phyloP scores from a whole-genome alignment of 148 eudicot genomes.

The Cornus kousa region DNA sequence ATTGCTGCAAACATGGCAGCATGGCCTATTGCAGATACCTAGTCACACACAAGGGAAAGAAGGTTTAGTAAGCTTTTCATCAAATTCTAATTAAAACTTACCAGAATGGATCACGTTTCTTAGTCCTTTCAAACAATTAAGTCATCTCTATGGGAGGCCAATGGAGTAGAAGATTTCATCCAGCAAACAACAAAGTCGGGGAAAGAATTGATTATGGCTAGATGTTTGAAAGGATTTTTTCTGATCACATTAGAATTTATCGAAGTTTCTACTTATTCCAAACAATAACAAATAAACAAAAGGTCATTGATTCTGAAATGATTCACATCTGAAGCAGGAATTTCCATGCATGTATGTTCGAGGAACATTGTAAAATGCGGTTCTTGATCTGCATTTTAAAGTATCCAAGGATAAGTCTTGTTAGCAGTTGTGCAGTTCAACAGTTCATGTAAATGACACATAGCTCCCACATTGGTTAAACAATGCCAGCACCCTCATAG shows the following conservation, averaged over 20 bases:
- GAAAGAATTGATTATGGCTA: not conserved
- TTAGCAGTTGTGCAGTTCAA: not conserved
- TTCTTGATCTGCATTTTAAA: too few relatives aligned
- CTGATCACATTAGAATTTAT: too few relatives aligned
- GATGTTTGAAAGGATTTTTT: not conserved
- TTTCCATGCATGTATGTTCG: not conserved
- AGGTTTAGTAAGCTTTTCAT: not conserved
- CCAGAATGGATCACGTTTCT: not conserved
- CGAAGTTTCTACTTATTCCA: not conserved
- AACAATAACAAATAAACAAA: too few relatives aligned
- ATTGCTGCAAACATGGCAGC: slow-evolving; percentile 52
- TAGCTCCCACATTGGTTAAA: not conserved
- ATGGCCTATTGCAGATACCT: slow-evolving; percentile 54
- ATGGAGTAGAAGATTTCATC: too few relatives aligned
- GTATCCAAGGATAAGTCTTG: not conserved
- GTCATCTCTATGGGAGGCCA: too few relatives aligned
- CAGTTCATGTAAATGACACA: not conserved
- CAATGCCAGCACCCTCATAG: not conserved
- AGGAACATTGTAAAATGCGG: not conserved
- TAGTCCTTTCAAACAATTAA: too few relatives aligned
- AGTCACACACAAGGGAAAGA: not conserved
- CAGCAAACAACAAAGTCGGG: not conserved
- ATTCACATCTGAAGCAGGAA: not conserved
- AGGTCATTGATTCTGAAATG: not conserved
- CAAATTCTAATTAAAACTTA: not conserved